Conservation (phyloP, 805 yeast species). For the Candida hispaniensis region DNA sequence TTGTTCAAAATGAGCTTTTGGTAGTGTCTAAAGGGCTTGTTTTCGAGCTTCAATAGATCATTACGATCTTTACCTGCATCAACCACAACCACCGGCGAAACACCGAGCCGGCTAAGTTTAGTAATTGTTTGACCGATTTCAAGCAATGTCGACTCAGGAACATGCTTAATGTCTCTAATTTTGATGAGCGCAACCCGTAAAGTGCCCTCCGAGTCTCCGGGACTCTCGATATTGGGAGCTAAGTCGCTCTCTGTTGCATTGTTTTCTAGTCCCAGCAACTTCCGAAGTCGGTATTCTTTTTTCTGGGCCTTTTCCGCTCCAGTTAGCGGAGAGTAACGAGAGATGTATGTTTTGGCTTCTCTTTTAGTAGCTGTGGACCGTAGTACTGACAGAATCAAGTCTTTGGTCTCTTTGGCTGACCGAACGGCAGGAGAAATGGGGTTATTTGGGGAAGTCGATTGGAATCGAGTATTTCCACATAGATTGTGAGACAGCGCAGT, state of each 20-base stretch:
- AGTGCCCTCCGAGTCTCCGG: conserved; percentile 20
- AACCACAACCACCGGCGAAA: conserved; percentile 58
- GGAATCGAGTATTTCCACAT: too few species aligned
- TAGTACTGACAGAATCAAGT: conserved; percentile 70
- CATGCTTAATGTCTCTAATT: conserved; percentile 31
- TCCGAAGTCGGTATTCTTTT: conserved; percentile 30
- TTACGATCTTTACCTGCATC: conserved; percentile 33
- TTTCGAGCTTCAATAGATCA: conserved; percentile 21
- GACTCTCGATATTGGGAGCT: conserved; percentile 7
- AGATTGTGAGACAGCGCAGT: too few species aligned
- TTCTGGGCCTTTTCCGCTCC: conserved; percentile 24
- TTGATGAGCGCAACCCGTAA: conserved; percentile 46
- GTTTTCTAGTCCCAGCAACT: conserved; percentile 22
- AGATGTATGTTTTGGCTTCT: conserved; percentile 73
- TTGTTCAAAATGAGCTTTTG: conserved; percentile 20
- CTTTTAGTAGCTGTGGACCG: conserved; percentile 89
- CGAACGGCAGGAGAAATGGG: conserved; percentile 10
- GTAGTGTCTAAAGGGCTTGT: conserved; percentile 25
- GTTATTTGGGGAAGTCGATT: too few species aligned
- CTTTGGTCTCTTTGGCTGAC: conserved; percentile 25
- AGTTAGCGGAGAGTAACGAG: conserved; percentile 40
- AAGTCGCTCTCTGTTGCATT: conserved; percentile 2
- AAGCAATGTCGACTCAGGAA: conserved; percentile 22
- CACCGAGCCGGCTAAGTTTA: conserved; percentile 51
- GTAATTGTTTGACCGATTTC: conserved; percentile 45